phyloP scores from a whole-genome alignment of 345 rosid genomes.

The Linum lewisii region DNA sequence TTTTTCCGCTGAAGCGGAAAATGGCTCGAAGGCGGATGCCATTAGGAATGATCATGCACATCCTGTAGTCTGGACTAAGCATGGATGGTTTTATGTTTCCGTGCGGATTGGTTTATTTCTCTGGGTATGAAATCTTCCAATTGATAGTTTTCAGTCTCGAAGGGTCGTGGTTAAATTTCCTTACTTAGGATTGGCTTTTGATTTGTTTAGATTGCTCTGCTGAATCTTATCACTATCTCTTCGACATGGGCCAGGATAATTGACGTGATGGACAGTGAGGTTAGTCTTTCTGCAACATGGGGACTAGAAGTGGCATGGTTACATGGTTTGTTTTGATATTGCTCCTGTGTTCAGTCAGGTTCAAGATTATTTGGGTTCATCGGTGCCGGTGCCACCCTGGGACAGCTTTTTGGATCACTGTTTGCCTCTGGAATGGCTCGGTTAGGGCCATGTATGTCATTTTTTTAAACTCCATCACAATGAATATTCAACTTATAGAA shows the following conservation, averaged over 20 bases:
- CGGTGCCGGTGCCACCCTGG: slow-evolving; percentile 96
- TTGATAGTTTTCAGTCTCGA: neutral
- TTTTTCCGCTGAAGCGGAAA: slow-evolving; percentile 28
- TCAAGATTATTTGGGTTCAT: slow-evolving; percentile 91
- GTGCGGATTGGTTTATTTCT: slow-evolving; percentile 85
- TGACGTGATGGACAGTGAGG: slow-evolving; percentile 92
- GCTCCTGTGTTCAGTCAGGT: slow-evolving; percentile 67
- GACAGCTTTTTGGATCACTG: slow-evolving; percentile 90
- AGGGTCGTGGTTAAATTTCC: neutral
- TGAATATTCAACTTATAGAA: slow-evolving; percentile 2
- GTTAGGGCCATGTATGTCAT: slow-evolving; percentile 75
- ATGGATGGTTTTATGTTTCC: slow-evolving; percentile 61
- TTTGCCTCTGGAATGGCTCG: slow-evolving; percentile 81
- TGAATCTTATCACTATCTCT: slow-evolving; percentile 84
- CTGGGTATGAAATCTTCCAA: slow-evolving; percentile 44
- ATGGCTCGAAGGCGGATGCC: slow-evolving; percentile 20
- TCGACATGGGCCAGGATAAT: slow-evolving; percentile 96
- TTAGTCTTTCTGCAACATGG: slow-evolving; percentile 18
- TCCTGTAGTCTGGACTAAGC: slow-evolving; percentile 38
- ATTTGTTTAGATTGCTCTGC: slow-evolving; percentile 56
- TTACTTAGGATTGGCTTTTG: neutral
- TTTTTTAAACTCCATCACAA: slow-evolving; percentile 8
- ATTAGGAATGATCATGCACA: slow-evolving; percentile 23
- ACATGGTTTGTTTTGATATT: slow-evolving; percentile 21
- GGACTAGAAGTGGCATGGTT: slow-evolving; percentile 3